Conservation (phyloP, 768 basidiomycete genomes). For the Pulveroboletus sp. region DNA sequence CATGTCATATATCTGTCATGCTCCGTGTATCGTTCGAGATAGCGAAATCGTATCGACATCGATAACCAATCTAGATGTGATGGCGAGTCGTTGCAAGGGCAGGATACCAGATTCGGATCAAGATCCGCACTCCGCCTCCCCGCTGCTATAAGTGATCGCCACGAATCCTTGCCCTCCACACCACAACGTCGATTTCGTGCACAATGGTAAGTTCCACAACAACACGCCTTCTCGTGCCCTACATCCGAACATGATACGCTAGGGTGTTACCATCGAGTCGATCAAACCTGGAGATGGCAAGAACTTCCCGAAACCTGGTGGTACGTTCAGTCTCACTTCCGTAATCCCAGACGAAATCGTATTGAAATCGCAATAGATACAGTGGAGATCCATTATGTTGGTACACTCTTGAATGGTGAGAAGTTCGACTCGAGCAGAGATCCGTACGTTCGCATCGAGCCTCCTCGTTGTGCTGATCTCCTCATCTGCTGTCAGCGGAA, state of each 20-base stretch:
- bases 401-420: conserved; percentile 60
- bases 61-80: conserved; percentile 26
- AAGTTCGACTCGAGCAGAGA: conserved; percentile 77
- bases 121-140: conserved; percentile 68
- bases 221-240: not conserved
- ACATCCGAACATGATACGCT: conserved; percentile 3
- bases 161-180: conserved; percentile 20
- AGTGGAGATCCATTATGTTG: conserved; percentile 79
- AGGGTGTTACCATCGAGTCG: conserved; percentile 72
- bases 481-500: conserved; percentile 37
- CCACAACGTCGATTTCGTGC: conserved; percentile 27
- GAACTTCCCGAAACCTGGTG: conserved; percentile 66
- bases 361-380: conserved; percentile 45
- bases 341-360: conserved; percentile 15
- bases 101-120: conserved; percentile 56
- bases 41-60: conserved; percentile 24
- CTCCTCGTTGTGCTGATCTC: conserved; percentile 4
- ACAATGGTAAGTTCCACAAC: conserved; percentile 29
- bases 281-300: conserved; percentile 59
- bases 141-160: conserved; percentile 41
- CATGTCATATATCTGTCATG: conserved; percentile 7
- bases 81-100: conserved; percentile 10
- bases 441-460: conserved; percentile 44
- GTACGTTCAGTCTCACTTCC: conserved; percentile 41
- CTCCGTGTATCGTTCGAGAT: conserved; percentile 13